These are phyloP conservation scores for Friedmanniomyces simplex DNA, from an alignment of 495 filamentous ascomycete species.

Conservation along the genomic window DNA sequence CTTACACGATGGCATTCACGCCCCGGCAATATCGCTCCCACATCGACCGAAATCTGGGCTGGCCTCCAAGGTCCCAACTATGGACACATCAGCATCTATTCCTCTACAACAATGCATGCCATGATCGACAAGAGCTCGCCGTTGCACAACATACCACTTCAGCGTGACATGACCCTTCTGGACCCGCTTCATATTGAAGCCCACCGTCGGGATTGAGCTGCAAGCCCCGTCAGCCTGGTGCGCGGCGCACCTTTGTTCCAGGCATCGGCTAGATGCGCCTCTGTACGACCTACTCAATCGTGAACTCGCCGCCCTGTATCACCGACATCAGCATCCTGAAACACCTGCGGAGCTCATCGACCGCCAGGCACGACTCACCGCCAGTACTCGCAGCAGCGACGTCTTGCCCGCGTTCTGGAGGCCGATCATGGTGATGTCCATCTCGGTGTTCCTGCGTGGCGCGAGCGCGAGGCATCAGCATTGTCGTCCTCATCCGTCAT, in stretches of 20 bases:
- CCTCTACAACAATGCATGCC: background rate
- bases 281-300: constrained; percentile 73
- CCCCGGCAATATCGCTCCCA: constrained; percentile 98
- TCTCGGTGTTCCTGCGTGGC: constrained; percentile 77
- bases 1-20: constrained; percentile 92
- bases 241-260: background rate
- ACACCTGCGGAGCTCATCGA: constrained; percentile 17
- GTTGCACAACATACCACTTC: constrained; percentile 57
- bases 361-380: constrained; percentile 50
- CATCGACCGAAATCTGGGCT: constrained; percentile 95
- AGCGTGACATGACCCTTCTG: constrained; percentile 97
- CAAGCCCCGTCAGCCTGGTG: constrained; percentile 16
- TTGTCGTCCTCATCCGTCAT: background rate
- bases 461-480: constrained; percentile 23
- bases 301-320: constrained; percentile 88
- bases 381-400: constrained; percentile 82
- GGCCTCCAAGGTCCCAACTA: constrained; percentile 93
- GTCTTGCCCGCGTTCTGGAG: constrained; percentile 98
- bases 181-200: constrained; percentile 97
- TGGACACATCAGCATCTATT: constrained; percentile 16
- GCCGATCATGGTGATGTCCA: constrained; percentile 99
- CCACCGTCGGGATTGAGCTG: constrained; percentile 96
- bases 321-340: constrained; percentile 20
- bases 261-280: constrained; percentile 1
- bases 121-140: background rate